Conservation (phyloP, 2,329 filamentous ascomycete genomes). For the Pyricularia grisea region DNA sequence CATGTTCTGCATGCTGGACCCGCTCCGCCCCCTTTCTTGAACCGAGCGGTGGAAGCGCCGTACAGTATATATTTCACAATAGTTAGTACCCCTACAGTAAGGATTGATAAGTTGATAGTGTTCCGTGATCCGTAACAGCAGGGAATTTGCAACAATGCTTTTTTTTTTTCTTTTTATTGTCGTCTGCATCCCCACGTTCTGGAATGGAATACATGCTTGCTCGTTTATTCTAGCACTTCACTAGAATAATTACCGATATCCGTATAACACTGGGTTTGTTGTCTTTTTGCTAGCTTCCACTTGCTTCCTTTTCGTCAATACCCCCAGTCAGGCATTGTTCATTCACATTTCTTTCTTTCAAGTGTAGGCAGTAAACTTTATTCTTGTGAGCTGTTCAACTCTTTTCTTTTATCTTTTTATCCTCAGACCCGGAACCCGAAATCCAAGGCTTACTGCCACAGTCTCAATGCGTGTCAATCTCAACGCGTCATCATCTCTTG, state of each 20-base stretch:
- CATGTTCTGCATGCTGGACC: background rate
- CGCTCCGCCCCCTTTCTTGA: background rate
- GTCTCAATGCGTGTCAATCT: background rate
- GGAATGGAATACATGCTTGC: background rate
- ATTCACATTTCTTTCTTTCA: too few relatives aligned
- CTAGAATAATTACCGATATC: background rate
- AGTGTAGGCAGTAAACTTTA: too few relatives aligned
- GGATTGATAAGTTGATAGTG: too few relatives aligned
- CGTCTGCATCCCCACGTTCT: background rate
- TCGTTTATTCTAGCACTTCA: background rate
- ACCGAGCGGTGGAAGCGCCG: background rate
- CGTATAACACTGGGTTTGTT: too few relatives aligned
- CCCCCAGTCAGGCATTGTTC: too few relatives aligned
- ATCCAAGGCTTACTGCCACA: background rate
- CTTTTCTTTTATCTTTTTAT: background rate
- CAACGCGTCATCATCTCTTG: background rate
- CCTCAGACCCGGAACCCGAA: background rate
- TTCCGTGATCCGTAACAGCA: too few relatives aligned
- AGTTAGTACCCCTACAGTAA: too few relatives aligned
- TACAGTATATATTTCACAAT: background rate
- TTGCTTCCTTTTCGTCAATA: too few relatives aligned
- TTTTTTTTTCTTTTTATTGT: background rate
- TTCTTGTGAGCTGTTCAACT: background rate
- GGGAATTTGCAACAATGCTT: too few relatives aligned
- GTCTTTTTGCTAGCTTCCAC: too few relatives aligned